Evolutionary conservation across 306 rosid species (phyloP), one percentile per base, ranked within the genome.

Genomic region (Begonia peltatifolia): DNA sequence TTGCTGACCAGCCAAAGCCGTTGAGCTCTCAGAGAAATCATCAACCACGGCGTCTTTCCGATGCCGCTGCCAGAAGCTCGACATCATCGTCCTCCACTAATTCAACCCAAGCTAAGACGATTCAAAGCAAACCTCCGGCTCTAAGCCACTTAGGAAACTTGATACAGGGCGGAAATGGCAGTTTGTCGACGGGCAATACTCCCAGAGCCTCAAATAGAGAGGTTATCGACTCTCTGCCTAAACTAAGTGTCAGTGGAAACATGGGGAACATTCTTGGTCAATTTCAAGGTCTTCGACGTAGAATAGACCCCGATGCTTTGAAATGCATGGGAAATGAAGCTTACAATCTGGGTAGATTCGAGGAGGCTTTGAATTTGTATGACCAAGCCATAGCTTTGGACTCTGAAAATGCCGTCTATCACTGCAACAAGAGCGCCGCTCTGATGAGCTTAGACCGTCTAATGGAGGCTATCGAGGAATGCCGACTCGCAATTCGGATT

Each of bases 251-350:
- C 38, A 30, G 38, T 7, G 38, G 38, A 30, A 30, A 30, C 38
- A 30, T 30, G 38, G 38, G 38, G 38, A 30, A 30, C 38, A 30
- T 30, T 2, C 6, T 5, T 30, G 38, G 38, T 7, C 38, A 30
- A 30, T 5, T 2, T 30, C 38, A 30, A 30, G 9, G 8, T 30
- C 38, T 30, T 30, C 38, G 38, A 30, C 3, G 38, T 30, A 30
- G 38, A 30, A 30, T 30, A 30, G 81, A 90, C 56, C 96, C 96
- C 14, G 96, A 92, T 62, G 74, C 42, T 46, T 70, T 92, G 70
- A 92, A 92, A 64, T 60, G 66, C 6, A 66, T 77, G 89, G 99
- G 99, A 67, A 92, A 92, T 58, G 89, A 83, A 63, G 93, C 93
- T 0, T 81, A 83, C 63, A 92, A 75, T 52, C 71, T 65, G 52